These are phyloP conservation scores for Amanita pseudoporphyria DNA, from an alignment of 768 basidiomycete genomes.

Conservation along the genomic window DNA sequence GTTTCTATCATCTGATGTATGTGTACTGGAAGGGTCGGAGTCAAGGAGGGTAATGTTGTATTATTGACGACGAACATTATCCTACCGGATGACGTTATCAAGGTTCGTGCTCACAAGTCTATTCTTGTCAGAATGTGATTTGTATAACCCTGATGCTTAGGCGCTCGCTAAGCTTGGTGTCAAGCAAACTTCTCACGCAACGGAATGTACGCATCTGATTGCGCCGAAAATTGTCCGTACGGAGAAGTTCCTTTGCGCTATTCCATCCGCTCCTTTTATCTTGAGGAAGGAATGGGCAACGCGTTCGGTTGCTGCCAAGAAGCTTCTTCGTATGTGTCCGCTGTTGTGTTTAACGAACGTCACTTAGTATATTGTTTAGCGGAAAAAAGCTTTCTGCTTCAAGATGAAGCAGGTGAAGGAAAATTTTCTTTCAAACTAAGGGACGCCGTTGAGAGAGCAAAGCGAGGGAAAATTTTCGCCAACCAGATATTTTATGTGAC, in stretches of 20 bases:
- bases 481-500: constrained; percentile 72
- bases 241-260: constrained; percentile 79
- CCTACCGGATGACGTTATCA: constrained; percentile 46
- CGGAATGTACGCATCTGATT: constrained; percentile 75
- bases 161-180: constrained; percentile 56
- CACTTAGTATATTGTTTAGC: constrained; percentile 32
- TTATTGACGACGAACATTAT: constrained; percentile 63
- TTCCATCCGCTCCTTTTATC: constrained; percentile 53
- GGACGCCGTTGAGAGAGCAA: constrained; percentile 52
- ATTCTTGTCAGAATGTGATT: neutral
- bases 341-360: neutral
- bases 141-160: constrained; percentile 26
- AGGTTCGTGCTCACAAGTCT: constrained; percentile 33
- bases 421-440: constrained; percentile 58
- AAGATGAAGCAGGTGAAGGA: constrained; percentile 52
- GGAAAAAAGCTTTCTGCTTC: constrained; percentile 47
- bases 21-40: neutral
- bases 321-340: constrained; percentile 49
- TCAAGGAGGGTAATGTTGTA: constrained; percentile 20
- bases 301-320: constrained; percentile 43
- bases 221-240: constrained; percentile 65
- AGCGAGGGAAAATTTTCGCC: constrained; percentile 44
- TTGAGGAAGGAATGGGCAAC: constrained; percentile 62
- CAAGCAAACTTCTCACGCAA: constrained; percentile 46
- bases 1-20: neutral